A percentile compares a stretch with the other conserved stretches of the same genome.
These are phyloP conservation scores for Saxophila tyrrhenica DNA, from an alignment of 495 filamentous ascomycete genomes.

Conservation along the genomic window DNA sequence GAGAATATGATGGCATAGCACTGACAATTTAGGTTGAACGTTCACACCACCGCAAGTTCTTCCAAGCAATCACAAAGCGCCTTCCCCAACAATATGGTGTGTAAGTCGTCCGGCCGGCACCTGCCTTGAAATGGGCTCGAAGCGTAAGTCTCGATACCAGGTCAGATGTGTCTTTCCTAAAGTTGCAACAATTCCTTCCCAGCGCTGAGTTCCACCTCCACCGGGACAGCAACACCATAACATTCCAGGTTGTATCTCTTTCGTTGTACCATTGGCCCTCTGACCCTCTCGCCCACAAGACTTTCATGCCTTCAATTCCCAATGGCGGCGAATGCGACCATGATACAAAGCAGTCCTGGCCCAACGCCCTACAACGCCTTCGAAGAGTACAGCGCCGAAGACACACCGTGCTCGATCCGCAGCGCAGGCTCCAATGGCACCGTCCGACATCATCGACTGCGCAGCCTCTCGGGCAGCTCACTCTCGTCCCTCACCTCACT, in stretches of 20 bases:
- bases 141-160: no score
- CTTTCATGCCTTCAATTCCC: no score
- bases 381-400: not conserved
- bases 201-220: no score
- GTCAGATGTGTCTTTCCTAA: no score
- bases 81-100: no score
- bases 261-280: not conserved
- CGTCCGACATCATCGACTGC: slow-evolving; percentile 6
- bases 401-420: slow-evolving; percentile 3
- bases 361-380: not conserved
- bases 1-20: not conserved
- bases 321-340: not conserved
- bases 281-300: no score
- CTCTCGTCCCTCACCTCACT: slow-evolving; percentile 4
- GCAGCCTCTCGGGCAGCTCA: slow-evolving; percentile 9
- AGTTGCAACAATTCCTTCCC: not conserved
- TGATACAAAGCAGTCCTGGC: not conserved
- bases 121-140: no score
- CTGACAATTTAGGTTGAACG: no score
- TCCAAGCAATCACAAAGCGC: no score
- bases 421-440: slow-evolving; percentile 9
- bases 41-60: no score
- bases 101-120: no score
- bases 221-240: not conserved
- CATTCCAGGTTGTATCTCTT: not conserved